phyloP scores from a whole-genome alignment of 352 stramenopile genomes.

The Globisporangium abappressorium region DNA sequence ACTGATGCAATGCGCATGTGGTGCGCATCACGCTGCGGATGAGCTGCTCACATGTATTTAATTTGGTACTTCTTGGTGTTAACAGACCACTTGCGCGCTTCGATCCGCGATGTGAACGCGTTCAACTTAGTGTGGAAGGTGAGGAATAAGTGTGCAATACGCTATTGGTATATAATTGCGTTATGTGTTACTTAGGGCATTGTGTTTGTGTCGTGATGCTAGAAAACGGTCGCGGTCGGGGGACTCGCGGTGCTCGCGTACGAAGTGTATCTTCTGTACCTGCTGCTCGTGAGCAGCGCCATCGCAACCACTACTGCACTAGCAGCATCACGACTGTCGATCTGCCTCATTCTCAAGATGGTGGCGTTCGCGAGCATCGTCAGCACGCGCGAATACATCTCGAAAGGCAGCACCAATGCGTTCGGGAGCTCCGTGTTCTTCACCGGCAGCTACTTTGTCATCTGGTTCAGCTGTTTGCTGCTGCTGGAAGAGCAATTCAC shows the following conservation, averaged over 20 bases:
- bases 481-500: constrained; percentile 32
- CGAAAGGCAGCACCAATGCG: constrained; percentile 16
- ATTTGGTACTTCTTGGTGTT: neutral
- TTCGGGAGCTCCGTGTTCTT: constrained; percentile 33
- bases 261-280: constrained; percentile 36
- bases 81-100: constrained; percentile 46
- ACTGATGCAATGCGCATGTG: neutral
- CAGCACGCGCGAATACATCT: constrained; percentile 37
- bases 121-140: constrained; percentile 56
- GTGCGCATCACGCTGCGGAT: neutral
- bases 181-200: neutral
- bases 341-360: constrained; percentile 41
- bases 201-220: too few relatives aligned
- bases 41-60: neutral
- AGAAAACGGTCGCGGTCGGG: constrained; percentile 37
- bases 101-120: constrained; percentile 35
- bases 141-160: neutral
- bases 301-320: neutral
- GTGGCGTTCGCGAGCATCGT: constrained; percentile 35
- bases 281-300: constrained; percentile 20
- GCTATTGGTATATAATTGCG: too few relatives aligned
- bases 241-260: constrained; percentile 40
- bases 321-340: constrained; percentile 14
- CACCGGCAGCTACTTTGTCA: constrained; percentile 30
- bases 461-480: constrained; percentile 30